Conservation (phyloP, 352 stramenopile genomes). For the Pythium pyrilobum region DNA sequence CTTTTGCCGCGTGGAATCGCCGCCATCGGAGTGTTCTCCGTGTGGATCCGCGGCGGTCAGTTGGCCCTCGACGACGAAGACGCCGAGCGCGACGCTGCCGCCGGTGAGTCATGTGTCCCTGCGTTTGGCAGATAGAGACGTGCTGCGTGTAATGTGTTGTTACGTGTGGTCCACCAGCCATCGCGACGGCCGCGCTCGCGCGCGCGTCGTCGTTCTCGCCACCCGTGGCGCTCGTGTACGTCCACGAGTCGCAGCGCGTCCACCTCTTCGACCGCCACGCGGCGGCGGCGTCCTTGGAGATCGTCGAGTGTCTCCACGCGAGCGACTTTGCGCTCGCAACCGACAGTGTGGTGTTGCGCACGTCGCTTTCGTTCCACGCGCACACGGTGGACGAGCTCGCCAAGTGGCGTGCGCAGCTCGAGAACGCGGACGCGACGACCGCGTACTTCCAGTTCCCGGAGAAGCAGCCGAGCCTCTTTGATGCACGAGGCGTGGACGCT, state of each 20-base stretch:
- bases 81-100: constrained; percentile 2
- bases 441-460: constrained; percentile 36
- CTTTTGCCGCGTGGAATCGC: constrained; percentile 24
- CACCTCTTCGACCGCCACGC: constrained; percentile 9
- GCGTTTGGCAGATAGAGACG: too few relatives aligned
- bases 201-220: background rate
- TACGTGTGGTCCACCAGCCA: background rate
- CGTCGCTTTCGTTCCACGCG: constrained; percentile 29
- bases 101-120: background rate
- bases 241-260: constrained; percentile 11
- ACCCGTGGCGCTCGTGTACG: constrained; percentile 20
- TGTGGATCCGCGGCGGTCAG: constrained; percentile 14
- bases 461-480: constrained; percentile 23
- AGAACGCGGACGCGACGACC: constrained; percentile 14
- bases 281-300: constrained; percentile 17
- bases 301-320: constrained; percentile 41
- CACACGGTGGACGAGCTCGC: constrained; percentile 6
- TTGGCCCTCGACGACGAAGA: background rate
- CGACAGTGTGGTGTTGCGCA: constrained; percentile 31
- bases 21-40: constrained; percentile 19
- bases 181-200: background rate
- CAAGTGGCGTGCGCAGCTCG: constrained; percentile 1
- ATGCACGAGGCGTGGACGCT: constrained; percentile 17
- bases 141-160: too few relatives aligned
- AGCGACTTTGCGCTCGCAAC: constrained; percentile 36